phyloP scores from a whole-genome alignment of 306 rosid genomes.

The Lotus japonicus region DNA sequence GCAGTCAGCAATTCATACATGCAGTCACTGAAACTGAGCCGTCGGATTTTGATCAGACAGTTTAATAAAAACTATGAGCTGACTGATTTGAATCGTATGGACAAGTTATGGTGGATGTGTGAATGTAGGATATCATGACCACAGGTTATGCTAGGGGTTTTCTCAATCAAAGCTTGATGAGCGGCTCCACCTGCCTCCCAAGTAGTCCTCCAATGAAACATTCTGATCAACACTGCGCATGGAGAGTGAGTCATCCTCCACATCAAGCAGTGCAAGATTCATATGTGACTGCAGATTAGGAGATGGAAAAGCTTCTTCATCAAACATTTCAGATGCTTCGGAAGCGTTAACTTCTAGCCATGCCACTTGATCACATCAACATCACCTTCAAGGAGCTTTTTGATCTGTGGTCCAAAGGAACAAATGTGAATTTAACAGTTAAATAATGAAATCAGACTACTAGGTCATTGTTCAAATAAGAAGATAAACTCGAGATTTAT shows the following conservation, averaged over 20 bases:
- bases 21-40: too few species aligned
- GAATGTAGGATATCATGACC: slow-evolving; percentile 3
- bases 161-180: slow-evolving; percentile 89
- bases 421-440: neutral
- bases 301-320: slow-evolving; percentile 55
- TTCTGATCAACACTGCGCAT: slow-evolving; percentile 71
- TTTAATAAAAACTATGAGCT: too few species aligned
- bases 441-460: neutral
- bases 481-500: neutral
- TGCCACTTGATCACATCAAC: slow-evolving; percentile 64
- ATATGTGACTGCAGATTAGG: slow-evolving; percentile 75
- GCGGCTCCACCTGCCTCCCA: slow-evolving; percentile 95
- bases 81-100: too few species aligned
- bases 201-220: slow-evolving; percentile 77
- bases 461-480: too few species aligned
- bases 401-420: slow-evolving; percentile 45
- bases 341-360: slow-evolving; percentile 52
- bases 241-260: slow-evolving; percentile 91
- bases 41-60: too few species aligned
- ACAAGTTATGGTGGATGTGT: too few species aligned
- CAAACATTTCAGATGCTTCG: slow-evolving; percentile 40
- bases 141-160: slow-evolving; percentile 12
- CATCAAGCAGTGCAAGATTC: slow-evolving; percentile 86
- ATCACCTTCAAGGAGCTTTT: slow-evolving; percentile 83
- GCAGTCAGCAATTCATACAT: too few species aligned